phyloP scores from a whole-genome alignment of 805 yeast genomes.

The Ogataea pini region DNA sequence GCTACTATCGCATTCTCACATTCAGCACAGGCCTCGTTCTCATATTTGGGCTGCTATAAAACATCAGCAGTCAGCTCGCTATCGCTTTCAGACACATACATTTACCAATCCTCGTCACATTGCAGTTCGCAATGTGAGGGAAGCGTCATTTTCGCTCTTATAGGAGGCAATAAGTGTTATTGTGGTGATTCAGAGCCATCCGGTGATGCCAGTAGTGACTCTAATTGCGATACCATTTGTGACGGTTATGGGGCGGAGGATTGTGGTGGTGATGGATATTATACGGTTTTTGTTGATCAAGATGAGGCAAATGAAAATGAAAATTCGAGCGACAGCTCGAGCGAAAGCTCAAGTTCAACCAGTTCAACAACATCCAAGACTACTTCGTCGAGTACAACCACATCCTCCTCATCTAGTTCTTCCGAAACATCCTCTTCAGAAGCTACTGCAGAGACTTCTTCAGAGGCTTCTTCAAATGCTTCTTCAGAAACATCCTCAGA shows the following conservation, averaged over 20 bases:
- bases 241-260: slow-evolving; percentile 58
- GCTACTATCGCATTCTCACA: slow-evolving; percentile 1
- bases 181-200: slow-evolving; percentile 57
- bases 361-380: slow-evolving; percentile 23
- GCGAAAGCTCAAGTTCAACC: slow-evolving; percentile 10
- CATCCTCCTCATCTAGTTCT: slow-evolving; percentile 22
- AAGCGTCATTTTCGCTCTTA: slow-evolving; percentile 50
- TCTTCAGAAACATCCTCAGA: slow-evolving; percentile 17
- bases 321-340: background rate
- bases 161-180: slow-evolving; percentile 58
- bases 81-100: slow-evolving; percentile 45
- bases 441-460: slow-evolving; percentile 14
- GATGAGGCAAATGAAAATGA: slow-evolving; percentile 9
- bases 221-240: slow-evolving; percentile 51
- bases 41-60: slow-evolving; percentile 31
- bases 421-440: slow-evolving; percentile 19
- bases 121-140: slow-evolving; percentile 56
- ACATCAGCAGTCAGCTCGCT: slow-evolving; percentile 34
- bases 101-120: slow-evolving; percentile 61
- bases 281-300: slow-evolving; percentile 46
- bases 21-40: slow-evolving; percentile 19
- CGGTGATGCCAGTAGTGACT: slow-evolving; percentile 26
- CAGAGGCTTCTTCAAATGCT: slow-evolving; percentile 19
- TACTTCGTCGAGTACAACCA: too few relatives aligned
- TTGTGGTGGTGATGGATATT: slow-evolving; percentile 61